Evolutionary conservation across 345 rosid species (phyloP), one percentile per base, ranked within the genome.

Genomic region (Euphorbia pulcherrima): DNA sequence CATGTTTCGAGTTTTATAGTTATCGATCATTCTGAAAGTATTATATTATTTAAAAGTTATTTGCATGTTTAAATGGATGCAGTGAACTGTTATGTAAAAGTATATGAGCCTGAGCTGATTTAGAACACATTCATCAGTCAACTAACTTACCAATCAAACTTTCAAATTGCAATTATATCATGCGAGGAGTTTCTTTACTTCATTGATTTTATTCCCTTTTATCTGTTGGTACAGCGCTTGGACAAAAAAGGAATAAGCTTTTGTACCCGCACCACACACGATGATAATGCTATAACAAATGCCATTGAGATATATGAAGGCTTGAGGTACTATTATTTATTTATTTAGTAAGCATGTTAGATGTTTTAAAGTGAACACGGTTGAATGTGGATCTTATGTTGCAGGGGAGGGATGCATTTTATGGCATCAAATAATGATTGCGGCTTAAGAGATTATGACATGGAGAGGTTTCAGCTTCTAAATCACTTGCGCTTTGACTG

Each of bases 211-310:
- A 51, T 28, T 39, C 16, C 16, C 39, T 24, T 59, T 30, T 60
- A 21, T 60, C 39, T 60, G 50, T 35, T 67, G 35, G 21, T 74
- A 70, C 80, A 87, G 87, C 76, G 72, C 58, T 72, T 87, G 76
- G 89, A 81, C 46, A 77, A 75, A 63, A 37, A 63, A 29, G 89
- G 92, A 68, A 83, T 87, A 47, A 80, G 81, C 76, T 87, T 84
- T 68, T 87, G 88, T 68, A 68, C 83, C 51, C 81, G 86, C 67
- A 81, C 78, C 0, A 83, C 91, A 8, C 62, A 75, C 41, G 86
- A 87, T 55, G 91, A 84, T 47, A 87, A 87, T 77, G 84, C 92
- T 52, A 87, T 83, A 67, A 85, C 83, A 41, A 87, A 87, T 62
- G 81, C 89, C 14, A 28, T 87, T 40, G 87, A 84, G 70, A 87